phyloP scores from a whole-genome alignment of 306 rosid genomes.

The Cyclanthera cordifolia region DNA sequence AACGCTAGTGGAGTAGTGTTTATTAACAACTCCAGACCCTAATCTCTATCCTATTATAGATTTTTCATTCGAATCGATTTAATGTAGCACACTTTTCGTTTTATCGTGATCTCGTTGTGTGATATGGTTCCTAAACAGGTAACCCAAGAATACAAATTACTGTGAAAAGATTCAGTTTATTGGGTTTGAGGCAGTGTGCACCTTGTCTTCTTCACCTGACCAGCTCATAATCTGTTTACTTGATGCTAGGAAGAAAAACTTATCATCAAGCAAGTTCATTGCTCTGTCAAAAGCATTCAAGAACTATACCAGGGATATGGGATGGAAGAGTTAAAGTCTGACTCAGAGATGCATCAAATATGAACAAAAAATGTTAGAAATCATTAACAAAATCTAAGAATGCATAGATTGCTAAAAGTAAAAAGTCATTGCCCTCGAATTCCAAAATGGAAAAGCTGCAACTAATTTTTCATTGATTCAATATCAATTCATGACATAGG shows the following conservation, averaged over 20 bases:
- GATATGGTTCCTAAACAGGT: background rate
- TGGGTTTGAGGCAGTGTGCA: slow-evolving; percentile 17
- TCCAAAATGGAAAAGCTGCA: background rate
- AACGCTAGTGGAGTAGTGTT: background rate
- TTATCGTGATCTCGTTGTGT: background rate
- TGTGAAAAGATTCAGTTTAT: background rate
- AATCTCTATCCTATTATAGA: background rate
- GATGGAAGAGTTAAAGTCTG: background rate
- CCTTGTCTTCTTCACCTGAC: slow-evolving; percentile 72
- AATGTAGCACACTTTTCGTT: background rate
- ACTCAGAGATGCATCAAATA: background rate
- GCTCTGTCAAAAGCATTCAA: slow-evolving; percentile 87
- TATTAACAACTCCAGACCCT: background rate
- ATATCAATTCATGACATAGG: background rate
- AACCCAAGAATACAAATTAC: slow-evolving; percentile 7
- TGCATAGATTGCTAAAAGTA: background rate
- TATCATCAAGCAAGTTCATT: slow-evolving; percentile 83
- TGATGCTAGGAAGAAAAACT: slow-evolving; percentile 61
- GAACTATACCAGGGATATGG: slow-evolving; percentile 43
- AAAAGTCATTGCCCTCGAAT: background rate
- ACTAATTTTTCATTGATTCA: background rate
- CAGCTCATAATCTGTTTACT: slow-evolving; percentile 81
- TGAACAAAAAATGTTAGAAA: background rate
- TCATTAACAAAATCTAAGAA: background rate
- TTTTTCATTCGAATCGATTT: background rate